Percentiles rank a stretch among this genome's conserved stretches.
phyloP scores from a whole-genome alignment of 2,329 filamentous ascomycete genomes.

The Colletotrichum neosansevieriae region DNA sequence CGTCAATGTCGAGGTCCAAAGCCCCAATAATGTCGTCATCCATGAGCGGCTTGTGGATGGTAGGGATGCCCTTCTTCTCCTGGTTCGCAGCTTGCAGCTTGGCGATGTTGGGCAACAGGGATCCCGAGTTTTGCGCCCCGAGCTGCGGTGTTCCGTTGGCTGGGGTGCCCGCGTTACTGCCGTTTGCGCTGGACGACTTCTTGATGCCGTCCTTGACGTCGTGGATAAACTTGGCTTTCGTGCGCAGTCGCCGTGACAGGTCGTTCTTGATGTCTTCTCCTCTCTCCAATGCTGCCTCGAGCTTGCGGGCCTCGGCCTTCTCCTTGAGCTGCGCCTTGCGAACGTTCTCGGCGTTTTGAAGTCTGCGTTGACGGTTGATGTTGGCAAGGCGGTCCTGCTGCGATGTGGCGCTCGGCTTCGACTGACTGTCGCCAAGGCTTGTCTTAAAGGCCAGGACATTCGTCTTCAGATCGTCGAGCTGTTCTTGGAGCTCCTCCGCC shows the following conservation, averaged over 20 bases:
- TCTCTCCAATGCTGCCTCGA: conserved; percentile 70
- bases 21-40: conserved; percentile 94
- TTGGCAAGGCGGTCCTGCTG: conserved; percentile 87
- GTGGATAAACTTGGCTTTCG: conserved; percentile 76
- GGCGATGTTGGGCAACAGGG: conserved; percentile 63
- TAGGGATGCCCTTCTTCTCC: conserved; percentile 71
- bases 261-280: conserved; percentile 73
- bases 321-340: conserved; percentile 91
- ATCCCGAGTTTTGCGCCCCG: conserved; percentile 54
- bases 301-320: conserved; percentile 71
- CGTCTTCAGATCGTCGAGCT: conserved; percentile 72
- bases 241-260: conserved; percentile 72
- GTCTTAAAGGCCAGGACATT: conserved; percentile 82
- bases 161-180: conserved; percentile 64
- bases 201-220: conserved; percentile 62
- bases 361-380: conserved; percentile 87
- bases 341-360: conserved; percentile 88
- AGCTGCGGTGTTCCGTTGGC: conserved; percentile 64
- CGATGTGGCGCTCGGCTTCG: conserved; percentile 63
- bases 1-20: conserved; percentile 91
- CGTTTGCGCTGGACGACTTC: conserved; percentile 51
- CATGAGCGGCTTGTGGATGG: conserved; percentile 82
- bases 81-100: conserved; percentile 65
- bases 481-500: conserved; percentile 66
- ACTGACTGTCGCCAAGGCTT: conserved; percentile 67